Conservation (phyloP, 192 early-diverging fungal genomes). For the Backusella parvicylindrica region DNA sequence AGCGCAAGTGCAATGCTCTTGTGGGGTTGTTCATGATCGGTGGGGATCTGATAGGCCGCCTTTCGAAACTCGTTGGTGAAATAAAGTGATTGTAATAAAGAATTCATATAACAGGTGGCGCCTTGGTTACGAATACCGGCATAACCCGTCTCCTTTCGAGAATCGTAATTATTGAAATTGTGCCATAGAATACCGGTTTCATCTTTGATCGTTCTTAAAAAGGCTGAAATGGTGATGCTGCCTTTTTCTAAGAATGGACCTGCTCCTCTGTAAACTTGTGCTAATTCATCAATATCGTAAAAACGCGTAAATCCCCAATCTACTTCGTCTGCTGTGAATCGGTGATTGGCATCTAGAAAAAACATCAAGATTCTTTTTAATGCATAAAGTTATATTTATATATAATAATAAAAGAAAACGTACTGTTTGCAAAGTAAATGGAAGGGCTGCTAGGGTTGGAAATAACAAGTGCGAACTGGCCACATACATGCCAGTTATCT, state of each 20-base stretch:
- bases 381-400: no score
- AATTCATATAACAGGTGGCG: slow-evolving; percentile 99
- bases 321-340: slow-evolving; percentile 75
- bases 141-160: slow-evolving; percentile 84
- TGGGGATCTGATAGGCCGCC: slow-evolving; percentile 91
- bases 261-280: slow-evolving; percentile 30
- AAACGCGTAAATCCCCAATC: slow-evolving; percentile 97
- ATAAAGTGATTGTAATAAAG: slow-evolving; percentile 91
- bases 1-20: slow-evolving; percentile 88
- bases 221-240: slow-evolving; percentile 61
- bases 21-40: slow-evolving; percentile 79
- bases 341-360: slow-evolving; percentile 63
- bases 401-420: background rate
- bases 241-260: slow-evolving; percentile 70
- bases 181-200: slow-evolving; percentile 94
- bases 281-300: slow-evolving; percentile 53
- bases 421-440: slow-evolving; percentile 46
- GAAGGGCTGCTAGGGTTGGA: slow-evolving; percentile 72
- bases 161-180: slow-evolving; percentile 70
- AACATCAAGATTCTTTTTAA: background rate
- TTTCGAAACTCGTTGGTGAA: slow-evolving; percentile 94
- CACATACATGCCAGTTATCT: slow-evolving; percentile 76
- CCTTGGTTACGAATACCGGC: slow-evolving; percentile 97
- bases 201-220: slow-evolving; percentile 77
- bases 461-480: slow-evolving; percentile 75